Evolutionary conservation across 2,329 filamentous ascomycete genomes (phyloP).

Genomic region (Leptographium lundbergii): DNA sequence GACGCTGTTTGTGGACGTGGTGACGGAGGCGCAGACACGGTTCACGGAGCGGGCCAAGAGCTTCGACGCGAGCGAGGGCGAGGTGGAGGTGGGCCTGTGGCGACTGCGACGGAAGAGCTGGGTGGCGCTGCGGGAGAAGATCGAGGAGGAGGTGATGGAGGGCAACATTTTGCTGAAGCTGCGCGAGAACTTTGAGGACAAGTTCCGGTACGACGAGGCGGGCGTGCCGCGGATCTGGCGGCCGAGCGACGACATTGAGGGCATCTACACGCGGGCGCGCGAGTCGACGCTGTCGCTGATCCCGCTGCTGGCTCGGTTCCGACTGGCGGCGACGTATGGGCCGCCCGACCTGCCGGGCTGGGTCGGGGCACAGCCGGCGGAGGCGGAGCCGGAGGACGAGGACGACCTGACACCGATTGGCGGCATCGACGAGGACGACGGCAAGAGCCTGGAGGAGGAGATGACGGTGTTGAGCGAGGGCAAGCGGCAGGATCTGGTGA

Average conservation of each 20-base stretch:
- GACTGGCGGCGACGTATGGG: constrained; percentile 58
- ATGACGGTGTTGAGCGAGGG: constrained; percentile 87
- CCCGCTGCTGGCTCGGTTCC: constrained; percentile 76
- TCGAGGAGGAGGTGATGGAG: constrained; percentile 97
- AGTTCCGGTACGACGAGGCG: constrained; percentile 92
- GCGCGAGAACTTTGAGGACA: constrained; percentile 97
- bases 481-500: constrained; percentile 81
- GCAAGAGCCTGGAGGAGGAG: constrained; percentile 89
- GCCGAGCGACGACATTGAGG: constrained; percentile 93
- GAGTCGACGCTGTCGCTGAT: constrained; percentile 88
- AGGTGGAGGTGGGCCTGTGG: constrained; percentile 89
- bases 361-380: constrained; percentile 65
- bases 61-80: constrained; percentile 83
- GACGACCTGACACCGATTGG: constrained; percentile 83
- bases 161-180: constrained; percentile 92
- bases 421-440: constrained; percentile 87
- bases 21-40: constrained; percentile 70
- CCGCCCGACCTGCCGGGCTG: constrained; percentile 75
- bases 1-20: constrained; percentile 70
- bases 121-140: constrained; percentile 76
- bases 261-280: constrained; percentile 79
- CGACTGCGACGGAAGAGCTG: constrained; percentile 86
- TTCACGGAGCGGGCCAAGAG: constrained; percentile 84
- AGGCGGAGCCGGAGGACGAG: constrained; percentile 70
- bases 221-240: constrained; percentile 96